phyloP scores from a whole-genome alignment of 202 grass and related monocot genomes.

The Schoenoplectus triqueter region DNA sequence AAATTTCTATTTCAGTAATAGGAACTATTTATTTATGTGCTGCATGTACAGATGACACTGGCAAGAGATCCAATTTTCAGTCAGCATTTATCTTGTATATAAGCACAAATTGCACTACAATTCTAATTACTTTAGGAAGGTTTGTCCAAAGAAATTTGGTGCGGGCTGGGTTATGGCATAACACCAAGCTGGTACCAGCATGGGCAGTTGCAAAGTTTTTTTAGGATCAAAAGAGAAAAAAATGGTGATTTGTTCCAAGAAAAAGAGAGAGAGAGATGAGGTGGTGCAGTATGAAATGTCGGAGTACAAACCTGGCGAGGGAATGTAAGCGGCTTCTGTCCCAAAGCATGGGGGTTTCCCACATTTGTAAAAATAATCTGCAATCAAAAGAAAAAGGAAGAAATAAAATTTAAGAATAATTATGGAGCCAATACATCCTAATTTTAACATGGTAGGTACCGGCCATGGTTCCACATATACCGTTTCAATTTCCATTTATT shows the following conservation, averaged over 20 bases:
- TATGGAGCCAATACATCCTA: background rate
- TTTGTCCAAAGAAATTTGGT: background rate
- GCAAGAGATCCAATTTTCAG: background rate
- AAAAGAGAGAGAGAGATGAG: no score
- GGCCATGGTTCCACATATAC: background rate
- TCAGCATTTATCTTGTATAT: background rate
- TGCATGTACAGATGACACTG: background rate
- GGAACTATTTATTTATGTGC: background rate
- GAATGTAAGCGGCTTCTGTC: conserved; percentile 97
- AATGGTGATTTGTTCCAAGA: no score
- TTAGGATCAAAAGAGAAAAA: background rate
- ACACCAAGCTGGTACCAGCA: background rate
- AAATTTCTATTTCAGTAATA: background rate
- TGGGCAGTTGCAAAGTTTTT: background rate
- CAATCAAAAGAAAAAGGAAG: conserved; percentile 8
- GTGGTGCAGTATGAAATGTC: background rate
- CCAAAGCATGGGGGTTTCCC: conserved; percentile 95
- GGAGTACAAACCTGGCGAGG: conserved; percentile 61
- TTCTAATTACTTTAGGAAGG: background rate
- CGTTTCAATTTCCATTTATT: background rate
- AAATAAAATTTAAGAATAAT: background rate
- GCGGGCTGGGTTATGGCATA: background rate
- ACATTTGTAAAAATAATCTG: conserved; percentile 99
- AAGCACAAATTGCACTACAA: background rate
- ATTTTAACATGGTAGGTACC: background rate